A percentile compares a stretch with the other conserved stretches of the same genome.
phyloP scores from a whole-genome alignment of 805 yeast species.

The Pichia scutulata region DNA sequence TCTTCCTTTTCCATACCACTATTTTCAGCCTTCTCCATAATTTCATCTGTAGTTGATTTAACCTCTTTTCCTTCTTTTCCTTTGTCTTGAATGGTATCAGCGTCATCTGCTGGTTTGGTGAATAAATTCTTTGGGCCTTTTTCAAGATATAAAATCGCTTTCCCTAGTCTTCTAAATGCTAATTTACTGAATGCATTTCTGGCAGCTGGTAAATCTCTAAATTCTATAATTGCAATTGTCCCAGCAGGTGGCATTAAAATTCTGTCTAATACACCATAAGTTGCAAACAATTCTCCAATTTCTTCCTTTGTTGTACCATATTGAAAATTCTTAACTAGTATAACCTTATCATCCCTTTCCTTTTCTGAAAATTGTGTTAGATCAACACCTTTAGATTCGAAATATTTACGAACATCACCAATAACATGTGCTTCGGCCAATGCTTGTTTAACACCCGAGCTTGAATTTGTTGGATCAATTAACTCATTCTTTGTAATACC shows the following conservation, averaged over 20 bases:
- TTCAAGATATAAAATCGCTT: conserved; percentile 80
- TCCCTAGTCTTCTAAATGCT: conserved; percentile 82
- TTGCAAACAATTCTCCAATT: conserved; percentile 70
- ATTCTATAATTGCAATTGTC: conserved; percentile 90
- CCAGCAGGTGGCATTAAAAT: conserved; percentile 94
- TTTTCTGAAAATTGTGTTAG: conserved; percentile 57
- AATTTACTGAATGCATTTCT: conserved; percentile 84
- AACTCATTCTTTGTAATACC: conserved; percentile 79
- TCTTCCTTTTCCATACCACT: conserved; percentile 22
- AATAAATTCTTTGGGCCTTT: conserved; percentile 88
- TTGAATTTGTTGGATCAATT: conserved; percentile 79
- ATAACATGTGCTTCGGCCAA: conserved; percentile 95
- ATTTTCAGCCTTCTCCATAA: conserved; percentile 26
- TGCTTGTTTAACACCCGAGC: conserved; percentile 92
- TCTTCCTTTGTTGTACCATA: conserved; percentile 78
- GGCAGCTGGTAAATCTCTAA: conserved; percentile 72
- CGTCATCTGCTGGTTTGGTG: conserved; percentile 43
- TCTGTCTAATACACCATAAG: conserved; percentile 72
- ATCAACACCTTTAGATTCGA: conserved; percentile 82
- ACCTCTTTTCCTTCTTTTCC: conserved; percentile 34
- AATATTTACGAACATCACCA: conserved; percentile 82
- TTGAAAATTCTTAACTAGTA: conserved; percentile 86
- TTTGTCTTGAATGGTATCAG: conserved; percentile 27
- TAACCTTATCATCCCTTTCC: conserved; percentile 72
- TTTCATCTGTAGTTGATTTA: conserved; percentile 37